phyloP scores from a whole-genome alignment of 148 eudicot species.

The Camellia lanceoleosa region DNA sequence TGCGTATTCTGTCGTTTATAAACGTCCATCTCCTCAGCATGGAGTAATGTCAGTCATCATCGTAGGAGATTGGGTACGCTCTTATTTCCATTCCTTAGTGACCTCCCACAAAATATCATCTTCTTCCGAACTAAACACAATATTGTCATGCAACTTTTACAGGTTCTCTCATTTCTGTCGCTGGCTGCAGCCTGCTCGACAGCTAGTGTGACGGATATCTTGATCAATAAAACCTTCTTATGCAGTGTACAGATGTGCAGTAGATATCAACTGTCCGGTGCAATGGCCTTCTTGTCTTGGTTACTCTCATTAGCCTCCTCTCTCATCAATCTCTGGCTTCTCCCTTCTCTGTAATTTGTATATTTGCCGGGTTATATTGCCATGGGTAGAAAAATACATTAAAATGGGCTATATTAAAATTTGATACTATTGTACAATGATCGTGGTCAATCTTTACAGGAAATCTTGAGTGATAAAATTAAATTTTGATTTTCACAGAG shows the following conservation, averaged over 20 bases:
- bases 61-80: constrained; percentile 82
- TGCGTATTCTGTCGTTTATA: constrained; percentile 57
- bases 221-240: constrained; percentile 35
- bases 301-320: constrained; percentile 66
- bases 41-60: constrained; percentile 57
- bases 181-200: constrained; percentile 87
- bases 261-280: constrained; percentile 73
- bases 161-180: constrained; percentile 78
- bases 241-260: constrained; percentile 49
- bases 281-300: constrained; percentile 92
- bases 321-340: constrained; percentile 85
- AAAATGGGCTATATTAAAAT: constrained; percentile 2
- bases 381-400: constrained; percentile 3
- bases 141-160: constrained; percentile 10
- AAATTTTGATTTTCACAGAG: background rate
- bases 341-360: constrained; percentile 35
- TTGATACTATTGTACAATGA: background rate
- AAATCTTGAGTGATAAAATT: background rate
- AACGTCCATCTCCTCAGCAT: constrained; percentile 58
- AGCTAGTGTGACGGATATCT: constrained; percentile 62
- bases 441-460: background rate
- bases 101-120: no score
- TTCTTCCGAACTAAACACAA: background rate
- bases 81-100: background rate
- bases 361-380: constrained; percentile 4